A percentile compares a stretch with the other conserved stretches of the same genome.
Conservation (phyloP, 2,329 filamentous ascomycete species). For the Aspergillus nomiae region DNA sequence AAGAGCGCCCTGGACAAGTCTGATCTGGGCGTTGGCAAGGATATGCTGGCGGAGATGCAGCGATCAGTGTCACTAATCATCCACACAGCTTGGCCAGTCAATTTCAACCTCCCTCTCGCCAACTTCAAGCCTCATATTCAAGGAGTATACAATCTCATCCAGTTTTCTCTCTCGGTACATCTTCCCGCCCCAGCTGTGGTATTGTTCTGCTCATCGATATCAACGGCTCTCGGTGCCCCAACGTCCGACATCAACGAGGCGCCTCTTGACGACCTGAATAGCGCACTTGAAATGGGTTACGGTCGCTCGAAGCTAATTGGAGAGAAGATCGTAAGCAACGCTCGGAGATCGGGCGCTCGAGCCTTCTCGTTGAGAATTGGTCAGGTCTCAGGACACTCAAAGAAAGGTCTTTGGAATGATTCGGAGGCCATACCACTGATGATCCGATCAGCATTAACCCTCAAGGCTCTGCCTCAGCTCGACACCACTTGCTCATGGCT, state of each 20-base stretch:
- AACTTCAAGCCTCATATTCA: conserved; percentile 52
- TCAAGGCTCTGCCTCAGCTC: conserved; percentile 28
- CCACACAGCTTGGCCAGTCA: conserved; percentile 59
- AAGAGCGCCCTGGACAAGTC: conserved; percentile 42
- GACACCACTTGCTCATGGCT: conserved; percentile 33
- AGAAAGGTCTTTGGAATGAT: conserved; percentile 38
- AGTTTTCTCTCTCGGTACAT: conserved; percentile 46
- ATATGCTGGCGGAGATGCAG: conserved; percentile 42
- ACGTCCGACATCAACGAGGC: conserved; percentile 12
- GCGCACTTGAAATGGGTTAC: conserved; percentile 33
- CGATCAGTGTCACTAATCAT: conserved; percentile 49
- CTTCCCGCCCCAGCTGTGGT: conserved; percentile 36
- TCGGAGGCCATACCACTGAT: conserved; percentile 35
- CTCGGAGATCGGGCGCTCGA: conserved; percentile 26
- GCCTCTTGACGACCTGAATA: conserved; percentile 12
- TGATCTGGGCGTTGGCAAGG: conserved; percentile 43
- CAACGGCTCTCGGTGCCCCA: conserved; percentile 33
- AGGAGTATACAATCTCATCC: conserved; percentile 49
- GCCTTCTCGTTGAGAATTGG: conserved; percentile 37
- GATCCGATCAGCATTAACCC: conserved; percentile 32
- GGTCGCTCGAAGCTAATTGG: conserved; percentile 36
- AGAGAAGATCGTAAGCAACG: conserved; percentile 33
- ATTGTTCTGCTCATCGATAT: conserved; percentile 56
- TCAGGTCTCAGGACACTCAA: conserved; percentile 37
- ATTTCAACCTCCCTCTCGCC: conserved; percentile 54